These are phyloP conservation scores for Aspergillus pseudonomiae DNA, from an alignment of 2,329 filamentous ascomycete genomes.

Conservation along the genomic window DNA sequence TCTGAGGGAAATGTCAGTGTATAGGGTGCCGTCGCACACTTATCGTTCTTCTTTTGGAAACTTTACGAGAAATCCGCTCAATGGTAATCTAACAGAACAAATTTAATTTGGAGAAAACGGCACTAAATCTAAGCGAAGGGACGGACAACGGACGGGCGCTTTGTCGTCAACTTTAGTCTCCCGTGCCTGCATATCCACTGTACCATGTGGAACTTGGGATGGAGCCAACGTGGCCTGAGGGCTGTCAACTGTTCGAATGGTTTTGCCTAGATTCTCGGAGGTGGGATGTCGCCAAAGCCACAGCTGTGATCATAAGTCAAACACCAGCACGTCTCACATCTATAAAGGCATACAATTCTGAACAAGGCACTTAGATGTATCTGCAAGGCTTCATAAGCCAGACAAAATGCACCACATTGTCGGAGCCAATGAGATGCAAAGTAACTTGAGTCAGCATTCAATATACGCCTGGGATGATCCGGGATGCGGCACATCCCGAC, in stretches of 20 bases:
- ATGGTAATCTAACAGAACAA: background rate
- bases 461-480: background rate
- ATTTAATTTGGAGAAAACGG: background rate
- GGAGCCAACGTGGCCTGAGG: background rate
- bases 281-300: background rate
- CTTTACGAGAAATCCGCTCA: background rate
- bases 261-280: background rate
- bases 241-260: background rate
- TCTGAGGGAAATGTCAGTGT: background rate
- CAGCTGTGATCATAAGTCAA: background rate
- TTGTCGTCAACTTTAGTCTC: background rate
- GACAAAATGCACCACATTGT: background rate
- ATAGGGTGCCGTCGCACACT: background rate
- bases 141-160: background rate
- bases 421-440: background rate
- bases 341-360: background rate
- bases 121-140: background rate
- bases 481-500: background rate
- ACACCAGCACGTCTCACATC: background rate
- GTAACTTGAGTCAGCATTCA: background rate
- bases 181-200: background rate
- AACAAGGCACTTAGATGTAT: too few species aligned
- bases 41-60: background rate
- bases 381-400: background rate
- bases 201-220: background rate